phyloP scores from a whole-genome alignment of 2,329 filamentous ascomycete genomes.

The Furcasterigmium sp. region DNA sequence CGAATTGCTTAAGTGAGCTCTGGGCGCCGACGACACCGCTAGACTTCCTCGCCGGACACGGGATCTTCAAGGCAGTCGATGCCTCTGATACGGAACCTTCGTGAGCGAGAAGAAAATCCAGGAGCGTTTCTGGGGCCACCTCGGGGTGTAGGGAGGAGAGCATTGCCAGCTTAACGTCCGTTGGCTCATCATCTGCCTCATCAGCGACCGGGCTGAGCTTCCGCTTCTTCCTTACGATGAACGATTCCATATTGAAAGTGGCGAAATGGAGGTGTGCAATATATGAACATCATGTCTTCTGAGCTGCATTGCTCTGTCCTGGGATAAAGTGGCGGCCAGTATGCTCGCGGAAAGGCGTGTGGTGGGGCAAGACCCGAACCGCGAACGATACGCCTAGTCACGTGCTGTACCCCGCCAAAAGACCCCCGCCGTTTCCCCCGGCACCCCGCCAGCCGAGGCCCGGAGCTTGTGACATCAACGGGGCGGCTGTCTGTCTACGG shows the following conservation, averaged over 20 bases:
- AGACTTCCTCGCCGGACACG: constrained; percentile 25
- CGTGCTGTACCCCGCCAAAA: too few species aligned
- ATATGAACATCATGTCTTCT: too few species aligned
- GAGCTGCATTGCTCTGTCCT: too few species aligned
- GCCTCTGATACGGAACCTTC: constrained; percentile 71
- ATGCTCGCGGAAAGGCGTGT: too few species aligned
- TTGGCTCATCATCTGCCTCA: constrained; percentile 63
- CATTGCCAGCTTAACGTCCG: constrained; percentile 83
- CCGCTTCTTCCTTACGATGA: constrained; percentile 50
- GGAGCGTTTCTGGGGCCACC: constrained; percentile 58
- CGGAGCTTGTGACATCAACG: constrained; percentile 2
- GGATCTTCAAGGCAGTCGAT: constrained; percentile 45
- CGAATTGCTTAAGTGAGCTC: constrained; percentile 55
- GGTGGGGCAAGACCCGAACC: background rate
- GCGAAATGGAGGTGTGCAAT: background rate
- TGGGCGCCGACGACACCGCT: constrained; percentile 46
- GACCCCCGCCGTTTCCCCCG: too few species aligned
- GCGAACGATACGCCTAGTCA: background rate
- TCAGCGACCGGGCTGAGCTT: constrained; percentile 24
- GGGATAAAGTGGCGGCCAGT: background rate
- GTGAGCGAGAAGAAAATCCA: constrained; percentile 74
- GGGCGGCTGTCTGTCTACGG: background rate
- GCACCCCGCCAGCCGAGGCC: constrained; percentile 2
- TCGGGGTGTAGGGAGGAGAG: constrained; percentile 71
- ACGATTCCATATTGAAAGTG: constrained; percentile 46